Base-by-base conservation (phyloP, 2,329 filamentous ascomycete genomes). In the Diplodia mutila region DNA sequence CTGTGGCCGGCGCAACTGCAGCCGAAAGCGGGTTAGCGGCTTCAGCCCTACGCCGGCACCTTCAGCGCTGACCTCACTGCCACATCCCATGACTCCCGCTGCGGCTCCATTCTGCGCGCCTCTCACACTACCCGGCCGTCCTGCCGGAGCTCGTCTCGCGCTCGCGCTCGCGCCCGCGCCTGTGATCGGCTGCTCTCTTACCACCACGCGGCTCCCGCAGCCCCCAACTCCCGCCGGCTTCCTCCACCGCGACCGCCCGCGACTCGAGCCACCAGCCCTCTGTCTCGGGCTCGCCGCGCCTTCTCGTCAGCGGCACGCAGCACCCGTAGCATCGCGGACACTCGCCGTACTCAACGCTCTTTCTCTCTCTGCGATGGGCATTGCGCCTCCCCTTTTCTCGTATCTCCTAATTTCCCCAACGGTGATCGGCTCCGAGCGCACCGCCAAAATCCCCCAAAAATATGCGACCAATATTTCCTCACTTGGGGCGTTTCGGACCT, bases 371-470 rank as follows among this genome's bases (percentile, higher is more conserved):
- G 46, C 27, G 59, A 63, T 51, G 49, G 59, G 27, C 59, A 63
- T 51, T 63, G 59, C 42, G 59, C 46, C 32, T 63, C 59, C 59
- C 59, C 59, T 63, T 21, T 63, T 51, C 59, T 63, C 59, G 59
- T 63, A 63, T 63, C 59, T 63, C 59, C 23, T 63, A 51, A 63
- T 63, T 63, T 63, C 46, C 59, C 46, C n/a, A 63, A 25, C 23
- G 37, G 59, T 51, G 59, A 63, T 63, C 59, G 59, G 14, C 59
- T 25, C 42, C 37, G 42, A 25, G 27, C 42, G 59, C 59, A 51
- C 59, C 59, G 25, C 59, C 59, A 25, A 51, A 63, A n/a, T 51
- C 42, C 9, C 59, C 59, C 59, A n/a, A 63, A 46, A 63, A 63
- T 52, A 63, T 32, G 46, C 46, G 18, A n/a, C 49, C 59, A 51